Conservation (phyloP, 23 red algal species). For the Rhodosorus marinus region DNA sequence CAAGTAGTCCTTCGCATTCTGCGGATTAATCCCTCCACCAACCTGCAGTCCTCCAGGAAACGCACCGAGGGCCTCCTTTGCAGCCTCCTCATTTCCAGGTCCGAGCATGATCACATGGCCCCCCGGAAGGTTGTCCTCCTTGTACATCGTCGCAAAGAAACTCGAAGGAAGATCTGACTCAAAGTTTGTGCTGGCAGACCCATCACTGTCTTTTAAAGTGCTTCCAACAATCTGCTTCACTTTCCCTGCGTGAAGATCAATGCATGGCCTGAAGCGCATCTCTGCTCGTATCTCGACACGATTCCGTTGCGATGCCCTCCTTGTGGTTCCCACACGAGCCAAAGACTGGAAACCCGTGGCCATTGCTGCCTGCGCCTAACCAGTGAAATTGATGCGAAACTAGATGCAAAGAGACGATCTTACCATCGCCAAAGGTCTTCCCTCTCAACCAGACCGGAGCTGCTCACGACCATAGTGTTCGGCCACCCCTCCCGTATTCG, state of each 20-base stretch:
- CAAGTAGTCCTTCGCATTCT: constrained; percentile 28
- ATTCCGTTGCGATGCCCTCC: too few relatives aligned
- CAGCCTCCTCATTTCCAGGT: constrained; percentile 44
- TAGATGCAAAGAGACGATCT: too few relatives aligned
- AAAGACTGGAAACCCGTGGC: too few relatives aligned
- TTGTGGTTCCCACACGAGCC: too few relatives aligned
- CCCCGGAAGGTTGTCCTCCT: constrained; percentile 38
- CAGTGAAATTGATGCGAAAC: too few relatives aligned
- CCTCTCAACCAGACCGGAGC: too few relatives aligned
- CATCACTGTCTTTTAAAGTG: constrained; percentile 19
- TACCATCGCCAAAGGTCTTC: too few relatives aligned
- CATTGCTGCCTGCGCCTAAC: too few relatives aligned
- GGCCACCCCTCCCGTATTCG: too few relatives aligned
- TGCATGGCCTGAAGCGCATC: constrained; percentile 84
- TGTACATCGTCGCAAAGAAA: constrained; percentile 41
- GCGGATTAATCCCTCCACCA: constrained; percentile 67
- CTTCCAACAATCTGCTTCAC: constrained; percentile 94
- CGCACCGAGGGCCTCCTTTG: constrained; percentile 34
- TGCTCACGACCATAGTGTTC: too few relatives aligned
- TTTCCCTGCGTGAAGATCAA: constrained; percentile 65
- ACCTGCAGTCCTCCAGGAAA: constrained; percentile 75
- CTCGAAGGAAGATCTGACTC: constrained; percentile 33
- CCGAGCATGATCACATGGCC: constrained; percentile 95
- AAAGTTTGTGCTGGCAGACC: constrained; percentile 34
- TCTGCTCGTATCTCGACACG: too few relatives aligned